A percentile compares a stretch with the other conserved stretches of the same genome.
These are phyloP conservation scores for Fraxinus baroniana DNA, from an alignment of 305 asterid species.

Conservation along the genomic window DNA sequence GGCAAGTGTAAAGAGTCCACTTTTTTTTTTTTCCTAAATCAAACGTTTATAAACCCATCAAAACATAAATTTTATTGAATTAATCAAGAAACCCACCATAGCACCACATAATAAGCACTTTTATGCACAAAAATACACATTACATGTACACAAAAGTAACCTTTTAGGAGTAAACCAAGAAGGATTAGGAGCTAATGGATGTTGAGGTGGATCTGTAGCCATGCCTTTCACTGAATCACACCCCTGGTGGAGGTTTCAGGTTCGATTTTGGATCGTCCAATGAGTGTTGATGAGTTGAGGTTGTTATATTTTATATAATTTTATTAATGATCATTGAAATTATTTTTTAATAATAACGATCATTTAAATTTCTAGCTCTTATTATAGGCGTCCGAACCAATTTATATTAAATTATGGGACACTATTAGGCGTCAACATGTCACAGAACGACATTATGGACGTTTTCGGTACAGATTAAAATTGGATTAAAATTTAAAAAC, in stretches of 20 bases:
- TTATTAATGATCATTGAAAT: neutral
- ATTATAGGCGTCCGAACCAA: neutral
- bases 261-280: slow-evolving; percentile 3
- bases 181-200: slow-evolving; percentile 29
- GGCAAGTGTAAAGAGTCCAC: neutral
- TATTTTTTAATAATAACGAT: no score
- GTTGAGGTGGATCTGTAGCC: slow-evolving; percentile 33
- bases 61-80: slow-evolving; percentile 14
- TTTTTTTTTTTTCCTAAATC: neutral
- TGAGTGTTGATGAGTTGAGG: neutral
- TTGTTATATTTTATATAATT: neutral
- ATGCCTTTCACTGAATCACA: slow-evolving; percentile 22
- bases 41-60: slow-evolving; percentile 2
- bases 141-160: slow-evolving; percentile 24
- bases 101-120: neutral
- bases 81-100: slow-evolving; percentile 10
- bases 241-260: slow-evolving; percentile 2
- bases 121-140: neutral
- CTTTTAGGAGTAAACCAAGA: slow-evolving; percentile 81
- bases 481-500: no score
- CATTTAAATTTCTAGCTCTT: neutral
- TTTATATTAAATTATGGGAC: neutral
- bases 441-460: neutral
- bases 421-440: neutral
- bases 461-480: no score